Base-by-base conservation (phyloP, 192 early-diverging fungal genomes). In the Helicostylum pulchrum region DNA sequence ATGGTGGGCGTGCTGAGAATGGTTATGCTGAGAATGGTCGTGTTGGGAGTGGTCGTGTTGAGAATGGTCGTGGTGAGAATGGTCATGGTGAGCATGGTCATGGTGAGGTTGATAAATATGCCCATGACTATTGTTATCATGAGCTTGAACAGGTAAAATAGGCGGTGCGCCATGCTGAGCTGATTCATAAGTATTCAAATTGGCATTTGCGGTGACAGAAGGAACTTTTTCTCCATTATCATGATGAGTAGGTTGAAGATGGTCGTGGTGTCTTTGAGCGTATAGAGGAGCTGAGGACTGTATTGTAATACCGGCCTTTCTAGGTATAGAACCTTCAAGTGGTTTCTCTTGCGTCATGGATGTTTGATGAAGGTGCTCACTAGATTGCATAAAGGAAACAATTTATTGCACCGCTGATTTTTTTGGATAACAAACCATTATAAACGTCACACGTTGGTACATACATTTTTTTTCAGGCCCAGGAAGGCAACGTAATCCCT, bases 1-100 rank as follows among this genome's bases (percentile, higher is more conserved):
- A 31, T 68, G 53, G 14, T 65, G 26, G 45, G 54, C 32, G n/a
- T 58, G 26, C 2, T 26, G 26, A 26, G 26, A 26, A 26, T 26
- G 26, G 26, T 26, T 26, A 26, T 26, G 26, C 26, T 68, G 53
- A 9, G n/a, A 19, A 48, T 65, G 26, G 45, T 58, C 34, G 11
- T 71, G 57, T 36, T 70, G 60, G 12, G 43, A 46, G 14, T 75
- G 73, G 15, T 43, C 19, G 20, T 67, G 60, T 49, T 70, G 50
- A 23, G 4, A 39, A 15, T 78, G 68, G n/a, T 21, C 5, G 42
- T 76, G 78, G 2, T 12, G 17, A 23, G 71, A 49, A 26, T 64
- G 31, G 14, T 60, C 51, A 23, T 34, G 6, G 15, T 58, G 49
- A 14, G n/a, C 34, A 45, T 68, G 65, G 46, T 30, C n/a, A 55